A percentile compares a stretch with the other conserved stretches of the same genome.
phyloP scores from a whole-genome alignment of 192 early-diverging fungal species.

The Rhizophagus clarus region DNA sequence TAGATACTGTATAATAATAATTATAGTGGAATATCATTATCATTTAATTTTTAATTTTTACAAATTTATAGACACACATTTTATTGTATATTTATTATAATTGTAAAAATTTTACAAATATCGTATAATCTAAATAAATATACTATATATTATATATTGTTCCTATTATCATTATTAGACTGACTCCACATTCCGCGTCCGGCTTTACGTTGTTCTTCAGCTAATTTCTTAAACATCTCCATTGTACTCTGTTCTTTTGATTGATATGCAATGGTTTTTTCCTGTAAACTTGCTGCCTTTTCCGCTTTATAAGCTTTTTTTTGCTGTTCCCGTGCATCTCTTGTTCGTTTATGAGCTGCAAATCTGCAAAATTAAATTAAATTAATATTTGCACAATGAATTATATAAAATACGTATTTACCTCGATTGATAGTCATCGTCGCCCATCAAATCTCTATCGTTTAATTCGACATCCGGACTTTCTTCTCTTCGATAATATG shows the following conservation, averaged over 20 bases:
- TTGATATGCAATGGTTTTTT: conserved; percentile 51
- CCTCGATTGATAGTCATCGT: conserved; percentile 50
- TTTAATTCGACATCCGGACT: conserved; percentile 65
- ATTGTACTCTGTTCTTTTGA: conserved; percentile 76
- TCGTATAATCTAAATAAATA: not conserved
- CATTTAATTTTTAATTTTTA: too few relatives aligned
- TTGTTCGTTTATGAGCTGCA: conserved; percentile 38
- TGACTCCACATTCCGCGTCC: conserved; percentile 25
- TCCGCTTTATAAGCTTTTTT: conserved; percentile 34
- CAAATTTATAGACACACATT: too few relatives aligned
- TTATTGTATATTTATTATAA: too few relatives aligned
- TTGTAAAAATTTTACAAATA: too few relatives aligned
- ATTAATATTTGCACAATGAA: not conserved
- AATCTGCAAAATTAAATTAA: conserved; percentile 36
- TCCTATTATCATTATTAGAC: not conserved
- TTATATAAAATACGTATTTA: not conserved
- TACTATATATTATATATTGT: not conserved
- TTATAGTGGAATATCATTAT: too few relatives aligned
- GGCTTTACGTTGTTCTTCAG: conserved; percentile 50
- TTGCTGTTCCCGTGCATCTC: conserved; percentile 47
- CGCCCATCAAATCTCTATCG: conserved; percentile 65
- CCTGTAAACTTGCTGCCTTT: conserved; percentile 40
- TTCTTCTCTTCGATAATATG: conserved; percentile 58
- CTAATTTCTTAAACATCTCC: conserved; percentile 70
- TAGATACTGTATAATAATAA: too few relatives aligned